Base-by-base conservation (phyloP, 2,329 filamentous ascomycete genomes). In the Phoma sp. region DNA sequence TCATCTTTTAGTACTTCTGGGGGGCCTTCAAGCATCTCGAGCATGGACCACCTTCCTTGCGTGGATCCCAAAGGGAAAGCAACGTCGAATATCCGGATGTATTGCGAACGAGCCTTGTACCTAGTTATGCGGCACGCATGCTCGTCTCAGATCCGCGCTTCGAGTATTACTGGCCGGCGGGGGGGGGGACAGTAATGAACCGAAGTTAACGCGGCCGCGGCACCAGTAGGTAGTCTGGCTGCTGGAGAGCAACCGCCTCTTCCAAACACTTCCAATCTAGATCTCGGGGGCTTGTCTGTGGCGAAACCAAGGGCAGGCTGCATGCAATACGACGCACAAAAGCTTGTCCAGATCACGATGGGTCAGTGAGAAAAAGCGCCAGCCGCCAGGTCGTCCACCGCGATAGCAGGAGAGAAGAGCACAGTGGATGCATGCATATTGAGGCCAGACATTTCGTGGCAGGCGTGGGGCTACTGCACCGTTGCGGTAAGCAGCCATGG, bases 71-170 rank as follows among this genome's bases (percentile, higher is more conserved):
- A 61, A 18, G 18, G 45, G 49, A 60, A 54, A 52, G 62, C 51
- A 18, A 59, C 61, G 30, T 72, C 52, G 67, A 73, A 71, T 72
- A 71, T 67, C 69, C 70, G 70, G 66, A 65, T 66, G 68, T 70
- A 73, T 71, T 71, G 62, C 55, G 57, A 67, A 66, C 64, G 66
- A 68, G 64, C 69, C 69, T 69, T 71, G 69, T 68, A 68, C 68
- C 67, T 67, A 72, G 69, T 60, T 57, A 18, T 18, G 67, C 67
- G 66, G 65, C 59, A 66, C 57, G 61, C 60, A 69, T 61, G 64
- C 66, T 52, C 57, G 64, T 62, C 61, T 66, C 57, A 62, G 68
- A 71, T 68, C 55, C 63, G 47, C 61, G 51, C 41, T 36, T 36
- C 47, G 54, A 56, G 58, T 62, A 59, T 60, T 51, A 73, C 70